These are phyloP conservation scores for Maudiozyma bulderi DNA, from an alignment of 805 yeast genomes.

Conservation along the genomic window DNA sequence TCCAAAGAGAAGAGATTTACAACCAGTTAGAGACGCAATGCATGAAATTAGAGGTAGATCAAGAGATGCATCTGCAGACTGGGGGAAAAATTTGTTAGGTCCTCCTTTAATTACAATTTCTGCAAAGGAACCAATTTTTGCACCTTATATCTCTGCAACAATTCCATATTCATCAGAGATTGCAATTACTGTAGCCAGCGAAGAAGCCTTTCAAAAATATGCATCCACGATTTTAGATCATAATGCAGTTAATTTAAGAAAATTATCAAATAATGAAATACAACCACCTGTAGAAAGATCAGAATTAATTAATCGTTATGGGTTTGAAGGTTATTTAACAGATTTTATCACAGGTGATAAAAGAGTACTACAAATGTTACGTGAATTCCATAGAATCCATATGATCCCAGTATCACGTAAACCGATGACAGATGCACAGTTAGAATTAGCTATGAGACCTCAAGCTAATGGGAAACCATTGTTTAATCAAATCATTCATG, in stretches of 20 bases:
- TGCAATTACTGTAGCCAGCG: slow-evolving; percentile 54
- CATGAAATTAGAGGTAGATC: slow-evolving; percentile 25
- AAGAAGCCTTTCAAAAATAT: slow-evolving; percentile 39
- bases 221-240: slow-evolving; percentile 36
- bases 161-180: slow-evolving; percentile 44
- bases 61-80: slow-evolving; percentile 22
- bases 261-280: slow-evolving; percentile 20
- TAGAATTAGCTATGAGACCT: slow-evolving; percentile 27
- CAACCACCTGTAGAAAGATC: slow-evolving; percentile 24
- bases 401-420: slow-evolving; percentile 52
- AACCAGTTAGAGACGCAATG: slow-evolving; percentile 28
- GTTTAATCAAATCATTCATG: slow-evolving; percentile 53
- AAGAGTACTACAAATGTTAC: slow-evolving; percentile 62
- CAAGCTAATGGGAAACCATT: slow-evolving; percentile 33
- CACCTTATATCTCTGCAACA: slow-evolving; percentile 48
- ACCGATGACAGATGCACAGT: slow-evolving; percentile 35
- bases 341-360: slow-evolving; percentile 70
- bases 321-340: slow-evolving; percentile 72
- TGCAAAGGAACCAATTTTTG: slow-evolving; percentile 40
- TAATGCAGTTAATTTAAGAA: slow-evolving; percentile 50
- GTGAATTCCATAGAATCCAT: slow-evolving; percentile 42
- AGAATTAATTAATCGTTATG: slow-evolving; percentile 34
- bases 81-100: slow-evolving; percentile 44
- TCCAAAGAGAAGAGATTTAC: slow-evolving; percentile 16
- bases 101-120: slow-evolving; percentile 66